These are phyloP conservation scores for Salmacisia buchloeana DNA, from an alignment of 1,284 basidiomycete species.

Conservation along the genomic window DNA sequence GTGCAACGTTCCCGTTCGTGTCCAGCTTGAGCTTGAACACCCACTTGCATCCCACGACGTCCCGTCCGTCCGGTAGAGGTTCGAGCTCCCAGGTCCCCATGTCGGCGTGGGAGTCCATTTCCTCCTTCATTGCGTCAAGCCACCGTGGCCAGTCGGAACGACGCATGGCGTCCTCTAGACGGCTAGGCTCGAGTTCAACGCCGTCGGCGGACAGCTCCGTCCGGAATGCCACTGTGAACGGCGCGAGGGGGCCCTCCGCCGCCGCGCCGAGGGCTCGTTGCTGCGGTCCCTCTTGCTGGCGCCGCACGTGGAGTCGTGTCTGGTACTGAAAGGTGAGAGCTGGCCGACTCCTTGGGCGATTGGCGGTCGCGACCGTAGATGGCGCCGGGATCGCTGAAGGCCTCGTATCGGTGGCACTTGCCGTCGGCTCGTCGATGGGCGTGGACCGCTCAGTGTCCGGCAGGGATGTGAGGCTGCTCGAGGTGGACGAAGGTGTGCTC, in stretches of 20 bases:
- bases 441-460: no score
- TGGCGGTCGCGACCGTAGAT: neutral
- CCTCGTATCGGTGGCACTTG: no score
- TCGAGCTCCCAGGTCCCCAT: neutral
- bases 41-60: neutral
- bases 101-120: neutral
- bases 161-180: neutral
- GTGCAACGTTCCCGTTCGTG: neutral
- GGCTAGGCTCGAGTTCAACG: neutral
- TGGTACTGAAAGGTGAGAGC: neutral
- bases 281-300: neutral
- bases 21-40: constrained; percentile 8
- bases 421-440: no score
- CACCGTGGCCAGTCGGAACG: constrained; percentile 1
- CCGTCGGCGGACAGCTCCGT: neutral
- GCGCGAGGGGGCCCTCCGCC: neutral
- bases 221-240: neutral
- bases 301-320: neutral
- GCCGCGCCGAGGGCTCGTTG: neutral
- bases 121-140: neutral
- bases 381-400: neutral
- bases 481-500: no score
- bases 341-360: neutral
- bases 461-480: no score
- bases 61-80: neutral